Evolutionary conservation across 2,329 filamentous ascomycete genomes (phyloP), one percentile per base, ranked within the genome.

Genomic region (Paradendryphiella salina): DNA sequence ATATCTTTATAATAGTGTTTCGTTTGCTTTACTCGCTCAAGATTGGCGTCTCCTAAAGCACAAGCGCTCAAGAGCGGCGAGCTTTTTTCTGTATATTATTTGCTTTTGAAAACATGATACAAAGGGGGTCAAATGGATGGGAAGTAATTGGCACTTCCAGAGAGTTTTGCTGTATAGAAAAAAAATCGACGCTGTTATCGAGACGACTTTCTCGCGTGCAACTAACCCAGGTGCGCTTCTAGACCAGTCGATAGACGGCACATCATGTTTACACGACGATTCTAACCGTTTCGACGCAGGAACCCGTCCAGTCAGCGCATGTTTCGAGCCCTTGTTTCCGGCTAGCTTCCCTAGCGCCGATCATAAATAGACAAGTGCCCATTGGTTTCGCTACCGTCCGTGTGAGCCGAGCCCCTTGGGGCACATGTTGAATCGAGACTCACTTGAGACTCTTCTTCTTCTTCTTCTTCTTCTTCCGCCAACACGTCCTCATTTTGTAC

Each of bases 1-100:
- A 63, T 58, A 54, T 47, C 31, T 38, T 61, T 64, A 54, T 61
- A 64, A 64, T 63, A 32, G 54, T 50, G 43, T 50, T 54, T 51
- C 37, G 40, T 47, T 50, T 49, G 39, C 21, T 45, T 42, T 26
- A 37, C 53, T 58, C 54, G 32, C 18, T 15, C n/a, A 31, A 34
- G 51, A 54, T 52, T 46, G 29, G 45, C 35, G 29, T 34, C 41
- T 42, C 50, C 36, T 23, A 29, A 17, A 43, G 20, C 34, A 41
- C n/a, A 35, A 23, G 14, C 21, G 29, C 35, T 32, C 15, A 21
- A 34, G 31, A 43, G 32, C 17, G n/a, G 49, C 32, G 44, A 52
- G 33, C 31, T 48, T 43, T 48, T 42, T 50, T 45, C 51, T 56
- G 49, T 56, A 58, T 40, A 50, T 36, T 52, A 53, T 42, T 26